Evolutionary conservation across 1,284 basidiomycete species (phyloP).

Genomic region (Microbotryum intermedium): DNA sequence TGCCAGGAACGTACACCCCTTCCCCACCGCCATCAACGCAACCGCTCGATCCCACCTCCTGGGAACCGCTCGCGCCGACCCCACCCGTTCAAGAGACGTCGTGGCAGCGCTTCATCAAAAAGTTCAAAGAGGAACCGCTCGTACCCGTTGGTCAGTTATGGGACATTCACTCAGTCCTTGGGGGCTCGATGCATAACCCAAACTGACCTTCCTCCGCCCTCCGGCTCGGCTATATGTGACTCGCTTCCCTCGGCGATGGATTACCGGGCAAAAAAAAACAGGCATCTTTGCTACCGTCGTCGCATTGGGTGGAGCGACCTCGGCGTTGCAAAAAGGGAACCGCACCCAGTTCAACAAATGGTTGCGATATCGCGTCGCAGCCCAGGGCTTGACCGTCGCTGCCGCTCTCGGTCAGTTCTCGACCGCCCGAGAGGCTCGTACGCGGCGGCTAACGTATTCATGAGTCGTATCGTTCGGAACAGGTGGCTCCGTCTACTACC

Average conservation of each 20-base stretch:
- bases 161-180: background rate
- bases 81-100: slow-evolving; percentile 10
- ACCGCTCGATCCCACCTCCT: slow-evolving; percentile 5
- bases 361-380: slow-evolving; percentile 32
- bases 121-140: slow-evolving; percentile 35
- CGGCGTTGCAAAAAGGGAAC: slow-evolving; percentile 33
- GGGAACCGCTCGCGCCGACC: slow-evolving; percentile 2
- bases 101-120: slow-evolving; percentile 25
- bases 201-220: background rate
- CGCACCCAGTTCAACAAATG: slow-evolving; percentile 34
- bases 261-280: background rate
- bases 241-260: background rate
- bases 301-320: slow-evolving; percentile 32
- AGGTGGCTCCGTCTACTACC: slow-evolving; percentile 29
- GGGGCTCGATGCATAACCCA: background rate
- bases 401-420: slow-evolving; percentile 15
- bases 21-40: background rate
- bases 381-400: slow-evolving; percentile 34
- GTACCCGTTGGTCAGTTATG: slow-evolving; percentile 31
- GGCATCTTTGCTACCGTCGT: slow-evolving; percentile 32
- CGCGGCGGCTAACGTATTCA: background rate
- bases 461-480: too few species aligned
- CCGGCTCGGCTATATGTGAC: background rate
- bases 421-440: background rate
- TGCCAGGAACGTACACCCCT: slow-evolving; percentile 22